These are phyloP conservation scores for Irpex sp. DNA, from an alignment of 1,284 basidiomycete genomes.

Conservation along the genomic window DNA sequence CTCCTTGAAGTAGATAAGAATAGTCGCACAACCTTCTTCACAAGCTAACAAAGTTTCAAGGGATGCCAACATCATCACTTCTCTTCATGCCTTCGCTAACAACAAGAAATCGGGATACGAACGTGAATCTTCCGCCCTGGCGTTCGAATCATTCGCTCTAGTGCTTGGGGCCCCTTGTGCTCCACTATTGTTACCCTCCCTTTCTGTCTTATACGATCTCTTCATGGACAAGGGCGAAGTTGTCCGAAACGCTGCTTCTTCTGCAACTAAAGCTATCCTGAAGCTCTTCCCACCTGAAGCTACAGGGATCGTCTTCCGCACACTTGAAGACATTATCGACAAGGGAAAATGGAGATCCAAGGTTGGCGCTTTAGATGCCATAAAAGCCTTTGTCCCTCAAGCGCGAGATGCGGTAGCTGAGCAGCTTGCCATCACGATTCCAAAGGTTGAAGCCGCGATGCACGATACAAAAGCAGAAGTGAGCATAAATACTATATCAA, in stretches of 20 bases:
- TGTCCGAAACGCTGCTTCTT: slow-evolving; percentile 77
- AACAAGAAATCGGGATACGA: slow-evolving; percentile 93
- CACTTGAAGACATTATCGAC: slow-evolving; percentile 73
- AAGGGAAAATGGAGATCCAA: slow-evolving; percentile 95
- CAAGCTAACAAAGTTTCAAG: slow-evolving; percentile 32
- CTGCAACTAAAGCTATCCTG: slow-evolving; percentile 84
- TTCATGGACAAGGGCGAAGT: slow-evolving; percentile 96
- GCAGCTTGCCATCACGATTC: slow-evolving; percentile 81
- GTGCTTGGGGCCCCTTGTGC: slow-evolving; percentile 74
- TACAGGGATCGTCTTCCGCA: slow-evolving; percentile 69
- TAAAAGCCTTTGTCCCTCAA: slow-evolving; percentile 68
- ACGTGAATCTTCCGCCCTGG: slow-evolving; percentile 88
- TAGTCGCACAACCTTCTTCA: neutral
- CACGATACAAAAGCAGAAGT: slow-evolving; percentile 98
- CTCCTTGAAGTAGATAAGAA: slow-evolving; percentile 51
- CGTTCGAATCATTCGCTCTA: slow-evolving; percentile 74
- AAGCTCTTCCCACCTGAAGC: slow-evolving; percentile 86
- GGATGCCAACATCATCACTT: slow-evolving; percentile 58
- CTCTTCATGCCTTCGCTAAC: slow-evolving; percentile 69
- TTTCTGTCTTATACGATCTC: slow-evolving; percentile 80
- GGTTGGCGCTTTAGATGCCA: slow-evolving; percentile 88
- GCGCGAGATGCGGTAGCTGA: slow-evolving; percentile 83
- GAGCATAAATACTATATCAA: slow-evolving; percentile 16
- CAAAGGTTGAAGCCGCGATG: slow-evolving; percentile 89
- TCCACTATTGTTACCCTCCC: slow-evolving; percentile 79